phyloP scores from a whole-genome alignment of 441 rosid species.

The Hypseocharis bilobata region DNA sequence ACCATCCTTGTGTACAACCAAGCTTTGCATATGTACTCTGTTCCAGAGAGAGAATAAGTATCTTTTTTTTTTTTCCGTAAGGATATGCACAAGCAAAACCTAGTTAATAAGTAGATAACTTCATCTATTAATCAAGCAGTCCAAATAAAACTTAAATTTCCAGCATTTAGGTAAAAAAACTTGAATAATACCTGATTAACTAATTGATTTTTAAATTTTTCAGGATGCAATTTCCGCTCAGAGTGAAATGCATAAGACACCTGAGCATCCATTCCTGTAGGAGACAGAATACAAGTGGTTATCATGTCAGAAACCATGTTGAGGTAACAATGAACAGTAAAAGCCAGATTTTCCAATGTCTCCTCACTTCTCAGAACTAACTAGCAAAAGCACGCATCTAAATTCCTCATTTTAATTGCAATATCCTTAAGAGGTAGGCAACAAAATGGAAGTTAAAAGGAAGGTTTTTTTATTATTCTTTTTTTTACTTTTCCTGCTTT shows the following conservation, averaged over 20 bases:
- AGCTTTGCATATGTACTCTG: conserved; percentile 81
- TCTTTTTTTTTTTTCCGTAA: too few species aligned
- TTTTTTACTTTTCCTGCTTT: too few species aligned
- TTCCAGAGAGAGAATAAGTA: neutral
- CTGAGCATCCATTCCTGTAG: conserved; percentile 93
- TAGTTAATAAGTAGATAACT: neutral
- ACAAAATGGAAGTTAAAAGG: too few species aligned
- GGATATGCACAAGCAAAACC: neutral
- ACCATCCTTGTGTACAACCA: conserved; percentile 92
- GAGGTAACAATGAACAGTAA: neutral
- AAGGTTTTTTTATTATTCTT: too few species aligned
- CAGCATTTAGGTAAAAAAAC: neutral
- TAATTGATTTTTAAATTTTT: conserved; percentile 80
- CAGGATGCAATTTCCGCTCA: conserved; percentile 80
- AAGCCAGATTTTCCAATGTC: neutral
- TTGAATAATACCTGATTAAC: conserved; percentile 64
- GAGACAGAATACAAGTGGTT: conserved; percentile 18
- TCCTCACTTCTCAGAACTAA: neutral
- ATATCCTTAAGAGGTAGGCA: too few species aligned
- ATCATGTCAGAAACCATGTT: conserved; percentile 4
- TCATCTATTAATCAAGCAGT: neutral
- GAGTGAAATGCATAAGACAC: conserved; percentile 93
- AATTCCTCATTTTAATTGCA: neutral
- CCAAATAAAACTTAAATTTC: neutral
- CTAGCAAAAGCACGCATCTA: neutral